Conservation (phyloP, 768 basidiomycete genomes). For the Lactarius indigo region DNA sequence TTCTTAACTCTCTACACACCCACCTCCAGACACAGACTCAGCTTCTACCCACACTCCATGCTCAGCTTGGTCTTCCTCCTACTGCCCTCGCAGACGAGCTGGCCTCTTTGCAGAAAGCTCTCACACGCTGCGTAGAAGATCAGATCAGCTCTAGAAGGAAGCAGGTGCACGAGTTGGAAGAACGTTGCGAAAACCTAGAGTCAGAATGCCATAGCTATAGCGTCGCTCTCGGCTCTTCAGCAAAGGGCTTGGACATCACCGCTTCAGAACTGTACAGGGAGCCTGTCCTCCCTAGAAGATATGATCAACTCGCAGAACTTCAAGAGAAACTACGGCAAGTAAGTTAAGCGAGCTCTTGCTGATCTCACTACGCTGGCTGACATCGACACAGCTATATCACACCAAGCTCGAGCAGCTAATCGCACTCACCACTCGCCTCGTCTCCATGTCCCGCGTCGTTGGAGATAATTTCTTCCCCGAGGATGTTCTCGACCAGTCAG, state of each 20-base stretch:
- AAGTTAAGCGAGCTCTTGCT: slow-evolving; percentile 33
- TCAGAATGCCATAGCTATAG: slow-evolving; percentile 62
- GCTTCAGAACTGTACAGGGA: slow-evolving; percentile 70
- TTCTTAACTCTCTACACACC: slow-evolving; percentile 73
- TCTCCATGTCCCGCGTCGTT: slow-evolving; percentile 53
- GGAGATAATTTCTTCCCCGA: slow-evolving; percentile 54
- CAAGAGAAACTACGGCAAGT: slow-evolving; percentile 82
- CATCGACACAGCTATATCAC: slow-evolving; percentile 54
- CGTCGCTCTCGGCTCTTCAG: slow-evolving; percentile 66
- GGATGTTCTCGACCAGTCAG: slow-evolving; percentile 51
- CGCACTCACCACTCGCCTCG: slow-evolving; percentile 65
- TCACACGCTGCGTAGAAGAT: slow-evolving; percentile 70
- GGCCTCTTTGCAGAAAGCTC: slow-evolving; percentile 63
- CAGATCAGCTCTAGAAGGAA: slow-evolving; percentile 66
- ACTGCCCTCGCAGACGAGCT: slow-evolving; percentile 82
- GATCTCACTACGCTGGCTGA: slow-evolving; percentile 4
- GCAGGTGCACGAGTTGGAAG: slow-evolving; percentile 75
- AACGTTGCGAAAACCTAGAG: slow-evolving; percentile 59
- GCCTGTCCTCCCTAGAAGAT: slow-evolving; percentile 66
- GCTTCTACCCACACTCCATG: slow-evolving; percentile 75
- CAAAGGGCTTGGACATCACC: slow-evolving; percentile 60
- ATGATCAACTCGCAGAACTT: slow-evolving; percentile 61
- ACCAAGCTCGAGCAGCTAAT: slow-evolving; percentile 74
- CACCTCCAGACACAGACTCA: slow-evolving; percentile 80
- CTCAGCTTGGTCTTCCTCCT: slow-evolving; percentile 77